Base-by-base conservation (phyloP, 2,329 filamentous ascomycete genomes). In the Pyrenophora graminea region DNA sequence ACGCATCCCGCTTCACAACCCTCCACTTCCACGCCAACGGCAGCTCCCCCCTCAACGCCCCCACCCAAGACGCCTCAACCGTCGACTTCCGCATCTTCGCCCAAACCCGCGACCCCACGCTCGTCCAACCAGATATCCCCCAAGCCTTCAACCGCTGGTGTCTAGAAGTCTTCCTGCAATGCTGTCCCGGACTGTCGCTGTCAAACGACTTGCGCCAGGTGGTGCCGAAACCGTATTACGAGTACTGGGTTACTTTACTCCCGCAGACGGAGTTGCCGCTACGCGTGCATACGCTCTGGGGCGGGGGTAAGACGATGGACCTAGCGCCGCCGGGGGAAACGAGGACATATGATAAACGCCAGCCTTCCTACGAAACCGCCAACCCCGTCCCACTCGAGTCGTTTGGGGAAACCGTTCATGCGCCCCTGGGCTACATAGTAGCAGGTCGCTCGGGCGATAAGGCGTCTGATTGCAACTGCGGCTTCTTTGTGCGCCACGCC, bases 401-500 rank as follows among this genome's bases (percentile, higher is more conserved):
- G 0, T 64, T 64, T 18, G 58, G 60, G 13, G 55, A 61, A 1
- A 74, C 69, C 1, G 63, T 65, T 0, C 51, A 55, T n/a, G 64
- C 72, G 13, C 73, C 70, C 4, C 61, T 80, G 0, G 77, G 77
- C 8, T 74, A 75, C n/a, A 66, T 79, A 13, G 73, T 73, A 1
- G 72, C 79, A 13, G 77, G 71, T 0, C 63, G 79, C 33, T 77
- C 77, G 1, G 72, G 70, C 9, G 70, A 73, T 41, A 74, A 74
- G 40, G 70, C 69, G 12, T 67, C 64, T 12, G 65, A 74, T 37
- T 68, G 63, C 46, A 74, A 74, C 31, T 67, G 72, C 6, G 71
- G 71, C 1, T 72, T 74, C 47, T 74, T 67, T 60, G 69, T 74
- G 0, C 62, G 69, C 1, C 51, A 67, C 30, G 45, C 51, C 1